A percentile compares a stretch with the other conserved stretches of the same genome.
Conservation (phyloP, 208 protist species). For the Wallacemonas sp. region DNA sequence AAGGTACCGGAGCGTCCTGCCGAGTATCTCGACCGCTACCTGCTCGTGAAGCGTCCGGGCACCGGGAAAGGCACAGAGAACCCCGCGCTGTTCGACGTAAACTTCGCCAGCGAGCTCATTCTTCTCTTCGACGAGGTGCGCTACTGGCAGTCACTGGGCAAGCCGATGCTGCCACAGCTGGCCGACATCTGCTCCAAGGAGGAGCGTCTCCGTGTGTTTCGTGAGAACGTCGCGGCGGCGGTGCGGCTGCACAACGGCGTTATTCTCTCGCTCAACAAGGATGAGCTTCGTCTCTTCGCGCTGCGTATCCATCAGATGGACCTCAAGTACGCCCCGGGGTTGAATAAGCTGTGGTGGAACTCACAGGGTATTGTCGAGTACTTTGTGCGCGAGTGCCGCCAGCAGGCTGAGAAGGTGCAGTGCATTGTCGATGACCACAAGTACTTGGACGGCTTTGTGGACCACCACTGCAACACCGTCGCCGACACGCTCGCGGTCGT, state of each 20-base stretch:
- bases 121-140: conserved; percentile 94
- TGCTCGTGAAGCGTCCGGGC: conserved; percentile 66
- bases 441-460: conserved; percentile 79
- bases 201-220: conserved; percentile 93
- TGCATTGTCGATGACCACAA: conserved; percentile 95
- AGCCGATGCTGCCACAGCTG: conserved; percentile 82
- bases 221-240: conserved; percentile 95
- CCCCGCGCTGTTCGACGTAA: conserved; percentile 82
- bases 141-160: conserved; percentile 92
- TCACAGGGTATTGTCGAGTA: conserved; percentile 94
- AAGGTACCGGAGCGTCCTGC: conserved; percentile 60
- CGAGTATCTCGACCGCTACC: conserved; percentile 84
- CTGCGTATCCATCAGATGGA: conserved; percentile 92
- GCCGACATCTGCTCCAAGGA: conserved; percentile 88
- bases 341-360: conserved; percentile 94
- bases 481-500: conserved; percentile 91
- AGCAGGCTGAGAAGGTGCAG: conserved; percentile 82
- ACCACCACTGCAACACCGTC: conserved; percentile 89
- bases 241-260: conserved; percentile 96
- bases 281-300: conserved; percentile 94
- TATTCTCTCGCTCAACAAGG: conserved; percentile 72
- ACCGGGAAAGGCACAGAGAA: conserved; percentile 49
- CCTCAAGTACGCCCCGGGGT: conserved; percentile 88
- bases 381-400: conserved; percentile 93
- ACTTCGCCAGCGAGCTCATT: conserved; percentile 94